These are phyloP conservation scores for Immersiella caudata DNA, from an alignment of 495 filamentous ascomycete genomes.

Conservation along the genomic window DNA sequence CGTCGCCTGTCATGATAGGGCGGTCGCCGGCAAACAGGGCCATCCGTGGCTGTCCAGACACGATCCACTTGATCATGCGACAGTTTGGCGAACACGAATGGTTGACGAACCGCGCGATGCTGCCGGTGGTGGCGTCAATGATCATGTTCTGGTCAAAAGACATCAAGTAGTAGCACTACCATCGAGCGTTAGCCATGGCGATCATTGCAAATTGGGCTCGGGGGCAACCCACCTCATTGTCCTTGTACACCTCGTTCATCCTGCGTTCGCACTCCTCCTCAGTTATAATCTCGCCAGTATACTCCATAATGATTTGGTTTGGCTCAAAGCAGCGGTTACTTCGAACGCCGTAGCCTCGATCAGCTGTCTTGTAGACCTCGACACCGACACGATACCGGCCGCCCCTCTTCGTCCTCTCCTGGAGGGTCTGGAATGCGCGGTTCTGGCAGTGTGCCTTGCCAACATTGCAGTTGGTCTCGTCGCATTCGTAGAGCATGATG, in stretches of 20 bases:
- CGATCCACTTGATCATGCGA: constrained; percentile 95
- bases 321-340: constrained; percentile 85
- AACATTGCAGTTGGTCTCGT: constrained; percentile 82
- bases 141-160: constrained; percentile 98
- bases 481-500: constrained; percentile 96
- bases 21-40: constrained; percentile 90
- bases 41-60: constrained; percentile 94
- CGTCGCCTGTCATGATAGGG: constrained; percentile 89
- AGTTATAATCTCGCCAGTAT: constrained; percentile 95
- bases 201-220: constrained; percentile 24
- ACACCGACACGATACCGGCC: constrained; percentile 89
- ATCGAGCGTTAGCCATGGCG: constrained; percentile 5
- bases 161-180: constrained; percentile 95
- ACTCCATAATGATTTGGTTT: constrained; percentile 96
- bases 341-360: constrained; percentile 89
- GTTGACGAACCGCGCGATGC: constrained; percentile 96
- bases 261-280: constrained; percentile 88
- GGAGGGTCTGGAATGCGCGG: constrained; percentile 80
- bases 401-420: constrained; percentile 72
- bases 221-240: constrained; percentile 72
- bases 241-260: constrained; percentile 89
- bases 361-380: constrained; percentile 86
- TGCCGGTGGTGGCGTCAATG: constrained; percentile 93
- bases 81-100: constrained; percentile 98
- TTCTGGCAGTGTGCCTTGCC: constrained; percentile 74